A percentile compares a stretch with the other conserved stretches of the same genome.
These are phyloP conservation scores for Aaosphaeria pasadenensis DNA, from an alignment of 2,329 filamentous ascomycete genomes.

Conservation along the genomic window DNA sequence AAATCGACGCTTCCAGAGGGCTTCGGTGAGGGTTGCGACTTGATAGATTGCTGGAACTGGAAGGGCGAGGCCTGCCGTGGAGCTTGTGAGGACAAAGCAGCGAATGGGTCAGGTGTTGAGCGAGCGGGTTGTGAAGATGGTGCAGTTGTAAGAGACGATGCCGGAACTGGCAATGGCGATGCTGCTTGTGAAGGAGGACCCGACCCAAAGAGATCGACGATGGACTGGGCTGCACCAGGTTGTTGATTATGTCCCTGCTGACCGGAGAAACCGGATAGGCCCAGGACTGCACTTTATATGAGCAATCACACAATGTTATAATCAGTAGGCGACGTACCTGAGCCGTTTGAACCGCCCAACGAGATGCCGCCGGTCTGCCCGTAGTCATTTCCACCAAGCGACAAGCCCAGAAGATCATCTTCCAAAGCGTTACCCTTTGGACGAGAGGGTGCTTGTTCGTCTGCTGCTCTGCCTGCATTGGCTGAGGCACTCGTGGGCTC, in stretches of 20 bases:
- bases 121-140: slow-evolving; percentile 34
- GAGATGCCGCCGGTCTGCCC: slow-evolving; percentile 79
- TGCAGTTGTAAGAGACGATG: slow-evolving; percentile 36
- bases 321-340: slow-evolving; percentile 17
- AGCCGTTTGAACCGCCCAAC: slow-evolving; percentile 59
- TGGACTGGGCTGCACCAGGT: slow-evolving; percentile 47
- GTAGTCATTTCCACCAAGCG: slow-evolving; percentile 65
- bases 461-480: slow-evolving; percentile 17
- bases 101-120: slow-evolving; percentile 58
- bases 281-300: slow-evolving; percentile 17
- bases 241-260: slow-evolving; percentile 33
- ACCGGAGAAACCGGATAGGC: slow-evolving; percentile 29
- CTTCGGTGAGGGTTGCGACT: slow-evolving; percentile 22
- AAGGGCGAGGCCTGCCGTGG: slow-evolving; percentile 51
- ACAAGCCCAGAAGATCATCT: slow-evolving; percentile 86
- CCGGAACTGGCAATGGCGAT: slow-evolving; percentile 41
- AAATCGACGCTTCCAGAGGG: slow-evolving; percentile 32
- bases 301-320: not conserved
- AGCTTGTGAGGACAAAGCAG: slow-evolving; percentile 52
- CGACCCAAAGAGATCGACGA: slow-evolving; percentile 56
- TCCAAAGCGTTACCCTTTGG: slow-evolving; percentile 68
- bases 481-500: slow-evolving; percentile 51
- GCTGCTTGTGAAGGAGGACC: slow-evolving; percentile 35
- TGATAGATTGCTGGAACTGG: slow-evolving; percentile 46
- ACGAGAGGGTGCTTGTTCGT: slow-evolving; percentile 40